Evolutionary conservation across 2,329 filamentous ascomycete genomes (phyloP).

Genomic region (Dothistroma pini): DNA sequence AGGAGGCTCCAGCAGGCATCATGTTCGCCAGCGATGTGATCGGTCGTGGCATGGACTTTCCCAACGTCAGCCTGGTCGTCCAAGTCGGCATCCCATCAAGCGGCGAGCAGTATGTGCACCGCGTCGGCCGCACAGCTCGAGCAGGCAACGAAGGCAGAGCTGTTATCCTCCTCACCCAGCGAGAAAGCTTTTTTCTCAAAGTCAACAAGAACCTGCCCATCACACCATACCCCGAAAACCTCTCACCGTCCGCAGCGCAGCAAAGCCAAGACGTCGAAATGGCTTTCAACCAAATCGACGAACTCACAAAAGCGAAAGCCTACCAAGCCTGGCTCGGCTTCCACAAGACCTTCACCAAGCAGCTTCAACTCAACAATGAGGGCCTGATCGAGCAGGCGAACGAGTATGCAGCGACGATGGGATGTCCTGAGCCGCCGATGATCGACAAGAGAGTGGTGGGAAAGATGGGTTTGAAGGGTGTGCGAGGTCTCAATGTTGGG

Average conservation of each 20-base stretch:
- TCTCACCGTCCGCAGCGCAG: slow-evolving; percentile 36
- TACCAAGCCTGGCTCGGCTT: slow-evolving; percentile 49
- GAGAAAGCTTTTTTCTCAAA: slow-evolving; percentile 51
- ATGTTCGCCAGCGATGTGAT: slow-evolving; percentile 66
- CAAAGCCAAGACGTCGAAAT: slow-evolving; percentile 26
- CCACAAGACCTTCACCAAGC: slow-evolving; percentile 45
- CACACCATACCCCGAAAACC: slow-evolving; percentile 45
- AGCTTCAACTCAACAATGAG: slow-evolving; percentile 38
- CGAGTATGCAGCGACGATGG: slow-evolving; percentile 42
- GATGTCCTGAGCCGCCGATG: slow-evolving; percentile 44
- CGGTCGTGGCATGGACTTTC: slow-evolving; percentile 95
- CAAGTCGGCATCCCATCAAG: slow-evolving; percentile 60
- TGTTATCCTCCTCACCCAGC: slow-evolving; percentile 51
- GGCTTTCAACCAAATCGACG: slow-evolving; percentile 37
- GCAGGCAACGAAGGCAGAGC: slow-evolving; percentile 68
- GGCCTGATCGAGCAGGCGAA: slow-evolving; percentile 44
- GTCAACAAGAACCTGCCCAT: slow-evolving; percentile 50
- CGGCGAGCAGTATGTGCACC: slow-evolving; percentile 72
- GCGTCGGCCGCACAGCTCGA: slow-evolving; percentile 87
- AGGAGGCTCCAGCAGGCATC: slow-evolving; percentile 45
- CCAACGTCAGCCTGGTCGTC: slow-evolving; percentile 91
- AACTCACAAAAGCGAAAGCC: slow-evolving; percentile 41
- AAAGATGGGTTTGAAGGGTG: slow-evolving; percentile 49
- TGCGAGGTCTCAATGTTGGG: slow-evolving; percentile 39
- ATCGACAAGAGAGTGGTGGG: slow-evolving; percentile 45